Evolutionary conservation across 1,139 yeast genomes (phyloP), one percentile per base, ranked within the genome.

Genomic region (Chernovozyma aurita): DNA sequence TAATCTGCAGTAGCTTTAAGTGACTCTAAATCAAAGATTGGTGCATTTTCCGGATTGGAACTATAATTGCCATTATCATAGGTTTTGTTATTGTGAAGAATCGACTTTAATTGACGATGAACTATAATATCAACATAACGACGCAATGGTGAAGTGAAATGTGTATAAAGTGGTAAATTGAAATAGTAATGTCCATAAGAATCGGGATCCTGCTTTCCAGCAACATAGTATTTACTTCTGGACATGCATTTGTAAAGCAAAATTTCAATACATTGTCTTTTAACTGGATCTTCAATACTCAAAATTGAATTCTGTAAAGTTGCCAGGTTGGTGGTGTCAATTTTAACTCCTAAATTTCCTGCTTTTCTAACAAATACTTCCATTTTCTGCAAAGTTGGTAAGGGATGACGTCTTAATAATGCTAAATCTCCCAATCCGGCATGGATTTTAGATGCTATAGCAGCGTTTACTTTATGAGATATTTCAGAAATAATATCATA

Each of bases 91-190:
- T n/a, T n/a, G n/a, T n/a, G n/a, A 33, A 92, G 60, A 13, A 83
- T 77, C 3, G 79, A 60, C 55, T 85, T 88, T 50, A 92, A 68
- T 62, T 92, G 98, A 47, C 97, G 78, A 53, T 92, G 98, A 29
- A 87, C 97, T 49, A 90, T 77, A 40, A 87, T 71, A 58, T 92
- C 98, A 1, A 95, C 90, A 59, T 90, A 92, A 49, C 98, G 76
- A 57, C 95, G 76, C 54, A 88, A 67, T 12, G 98, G 98, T 1
- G 95, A 78, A n/a, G 86, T 83, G 65, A 90, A 90, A 60, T 92
- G 97, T 0, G 97, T 86, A 58, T 86, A 92, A 33, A 87, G 67
- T 26, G 96, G 95, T 43, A 85, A 61, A 48, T 87, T 87, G 55
- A 82, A 76, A 52, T 85, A 78, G 59, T 84, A 90, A 53, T 92